These are phyloP conservation scores for Clonostachys rosea DNA, from an alignment of 2,329 filamentous ascomycete species.

Conservation along the genomic window DNA sequence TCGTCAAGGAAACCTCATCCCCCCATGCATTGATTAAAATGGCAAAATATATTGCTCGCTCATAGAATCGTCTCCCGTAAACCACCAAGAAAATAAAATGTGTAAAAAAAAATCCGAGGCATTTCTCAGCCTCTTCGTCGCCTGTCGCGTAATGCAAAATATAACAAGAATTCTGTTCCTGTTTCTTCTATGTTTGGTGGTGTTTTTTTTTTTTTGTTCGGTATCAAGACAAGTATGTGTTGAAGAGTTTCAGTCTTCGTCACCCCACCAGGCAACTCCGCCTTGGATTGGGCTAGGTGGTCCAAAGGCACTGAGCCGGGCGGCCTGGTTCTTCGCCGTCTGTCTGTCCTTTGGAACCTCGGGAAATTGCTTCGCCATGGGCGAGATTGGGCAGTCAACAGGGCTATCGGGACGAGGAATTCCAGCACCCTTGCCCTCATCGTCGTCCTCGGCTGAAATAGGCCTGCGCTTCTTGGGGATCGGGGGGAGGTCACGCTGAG, in stretches of 20 bases:
- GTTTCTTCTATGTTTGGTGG: too few relatives aligned
- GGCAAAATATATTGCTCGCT: too few relatives aligned
- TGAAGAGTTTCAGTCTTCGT: slow-evolving; percentile 22
- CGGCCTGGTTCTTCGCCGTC: slow-evolving; percentile 29
- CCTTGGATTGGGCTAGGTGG: slow-evolving; percentile 9
- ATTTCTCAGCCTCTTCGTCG: too few relatives aligned
- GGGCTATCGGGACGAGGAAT: slow-evolving; percentile 33
- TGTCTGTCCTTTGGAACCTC: slow-evolving; percentile 10
- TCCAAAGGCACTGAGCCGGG: slow-evolving; percentile 36
- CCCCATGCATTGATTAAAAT: too few relatives aligned
- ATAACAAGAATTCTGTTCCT: too few relatives aligned
- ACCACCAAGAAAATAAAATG: too few relatives aligned
- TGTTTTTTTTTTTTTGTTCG: too few relatives aligned
- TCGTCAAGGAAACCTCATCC: too few relatives aligned
- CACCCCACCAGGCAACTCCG: slow-evolving; percentile 31
- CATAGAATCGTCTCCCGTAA: too few relatives aligned
- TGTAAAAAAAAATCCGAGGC: too few relatives aligned
- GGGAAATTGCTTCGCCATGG: slow-evolving; percentile 17
- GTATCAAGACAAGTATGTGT: too few relatives aligned
- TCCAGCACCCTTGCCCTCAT: slow-evolving; percentile 10
- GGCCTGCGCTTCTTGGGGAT: neutral
- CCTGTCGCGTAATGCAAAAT: too few relatives aligned
- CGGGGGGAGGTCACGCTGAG: neutral
- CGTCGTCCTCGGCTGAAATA: slow-evolving; percentile 4
- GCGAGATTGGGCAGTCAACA: slow-evolving; percentile 17